Percentiles rank a stretch among this genome's conserved stretches.
Conservation (phyloP, 176 grass and related monocot species). For the Oryza meridionalis region DNA sequence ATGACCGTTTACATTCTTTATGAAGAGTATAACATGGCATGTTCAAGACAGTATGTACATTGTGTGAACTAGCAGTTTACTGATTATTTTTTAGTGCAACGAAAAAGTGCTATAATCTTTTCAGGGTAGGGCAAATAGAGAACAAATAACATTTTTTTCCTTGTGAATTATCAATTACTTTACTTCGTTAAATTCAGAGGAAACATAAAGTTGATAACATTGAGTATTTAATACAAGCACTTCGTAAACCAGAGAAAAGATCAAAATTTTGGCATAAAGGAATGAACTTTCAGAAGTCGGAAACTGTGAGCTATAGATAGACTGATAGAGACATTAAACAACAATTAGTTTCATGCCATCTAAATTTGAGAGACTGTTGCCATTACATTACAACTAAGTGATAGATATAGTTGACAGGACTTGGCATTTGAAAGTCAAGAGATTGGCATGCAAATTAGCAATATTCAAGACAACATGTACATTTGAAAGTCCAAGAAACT, state of each 20-base stretch:
- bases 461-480: too few species aligned
- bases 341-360: slow-evolving; percentile 44
- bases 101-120: background rate
- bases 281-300: background rate
- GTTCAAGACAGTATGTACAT: background rate
- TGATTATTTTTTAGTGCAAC: background rate
- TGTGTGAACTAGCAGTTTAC: background rate
- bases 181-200: slow-evolving; percentile 20
- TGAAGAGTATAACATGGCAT: background rate
- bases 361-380: slow-evolving; percentile 54
- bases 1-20: background rate
- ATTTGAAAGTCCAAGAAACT: slow-evolving; percentile 26
- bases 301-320: background rate
- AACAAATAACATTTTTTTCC: slow-evolving; percentile 7
- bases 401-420: slow-evolving; percentile 40
- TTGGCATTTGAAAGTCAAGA: slow-evolving; percentile 33
- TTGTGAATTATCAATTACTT: background rate
- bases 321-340: slow-evolving; percentile 22
- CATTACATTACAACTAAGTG: slow-evolving; percentile 47
- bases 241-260: slow-evolving; percentile 22
- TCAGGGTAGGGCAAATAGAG: slow-evolving; percentile 2
- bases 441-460: slow-evolving; percentile 36
- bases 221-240: slow-evolving; percentile 10
- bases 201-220: slow-evolving; percentile 9
- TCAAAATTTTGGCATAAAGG: slow-evolving; percentile 21